These are phyloP conservation scores for Thamnidium elegans DNA, from an alignment of 192 early-diverging fungal species.

Conservation along the genomic window DNA sequence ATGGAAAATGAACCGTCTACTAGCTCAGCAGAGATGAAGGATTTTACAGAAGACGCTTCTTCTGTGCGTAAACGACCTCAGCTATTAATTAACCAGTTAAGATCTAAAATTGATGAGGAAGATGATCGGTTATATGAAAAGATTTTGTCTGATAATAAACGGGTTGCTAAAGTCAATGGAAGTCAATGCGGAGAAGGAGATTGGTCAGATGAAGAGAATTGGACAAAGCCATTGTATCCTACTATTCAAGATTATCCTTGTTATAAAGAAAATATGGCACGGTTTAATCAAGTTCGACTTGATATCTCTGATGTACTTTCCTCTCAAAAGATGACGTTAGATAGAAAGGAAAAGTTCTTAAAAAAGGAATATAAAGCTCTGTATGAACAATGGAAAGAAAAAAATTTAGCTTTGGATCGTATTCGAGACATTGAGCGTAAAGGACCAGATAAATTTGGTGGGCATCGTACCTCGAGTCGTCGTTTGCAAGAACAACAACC, in stretches of 20 bases:
- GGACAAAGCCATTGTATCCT: constrained; percentile 35
- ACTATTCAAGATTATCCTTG: constrained; percentile 43
- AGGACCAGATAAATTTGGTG: constrained; percentile 22
- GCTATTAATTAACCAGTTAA: constrained; percentile 43
- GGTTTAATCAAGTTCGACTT: constrained; percentile 1
- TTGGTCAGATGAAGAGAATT: constrained; percentile 30
- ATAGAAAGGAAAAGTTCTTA: constrained; percentile 40
- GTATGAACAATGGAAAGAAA: constrained; percentile 47
- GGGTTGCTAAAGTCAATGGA: constrained; percentile 26
- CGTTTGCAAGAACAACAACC: constrained; percentile 17
- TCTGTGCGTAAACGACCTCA: constrained; percentile 38
- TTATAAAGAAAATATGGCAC: constrained; percentile 40
- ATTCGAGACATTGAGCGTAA: constrained; percentile 31
- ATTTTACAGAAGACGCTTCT: constrained; percentile 23
- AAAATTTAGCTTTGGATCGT: constrained; percentile 34
- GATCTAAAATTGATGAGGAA: constrained; percentile 33
- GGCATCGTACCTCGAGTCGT: constrained; percentile 2
- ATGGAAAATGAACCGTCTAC: constrained; percentile 3
- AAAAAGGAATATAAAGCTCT: constrained; percentile 46
- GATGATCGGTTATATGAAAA: constrained; percentile 37
- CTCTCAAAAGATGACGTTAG: constrained; percentile 5
- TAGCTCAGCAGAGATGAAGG: background rate
- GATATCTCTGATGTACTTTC: constrained; percentile 15
- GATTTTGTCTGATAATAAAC: constrained; percentile 29
- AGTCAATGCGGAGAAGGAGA: constrained; percentile 21